phyloP scores from a whole-genome alignment of 1,284 basidiomycete species.

The Ustilago sp. region DNA sequence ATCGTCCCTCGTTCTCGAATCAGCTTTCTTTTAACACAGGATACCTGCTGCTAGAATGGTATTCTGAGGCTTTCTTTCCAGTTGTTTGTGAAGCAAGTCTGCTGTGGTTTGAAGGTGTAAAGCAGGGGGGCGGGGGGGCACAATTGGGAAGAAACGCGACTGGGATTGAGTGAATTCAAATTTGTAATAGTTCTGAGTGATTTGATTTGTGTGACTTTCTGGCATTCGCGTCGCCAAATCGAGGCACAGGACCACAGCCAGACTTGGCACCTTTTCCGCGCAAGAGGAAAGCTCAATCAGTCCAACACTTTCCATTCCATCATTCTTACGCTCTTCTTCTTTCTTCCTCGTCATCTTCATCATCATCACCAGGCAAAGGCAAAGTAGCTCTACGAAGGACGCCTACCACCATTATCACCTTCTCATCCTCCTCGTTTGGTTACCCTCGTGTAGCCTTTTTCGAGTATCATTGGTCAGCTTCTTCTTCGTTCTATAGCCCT shows the following conservation, averaged over 20 bases:
- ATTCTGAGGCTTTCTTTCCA: too few relatives aligned
- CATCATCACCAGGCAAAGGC: not conserved
- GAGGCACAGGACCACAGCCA: not conserved
- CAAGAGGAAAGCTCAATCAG: not conserved
- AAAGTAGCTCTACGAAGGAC: not conserved
- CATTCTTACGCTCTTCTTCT: not conserved
- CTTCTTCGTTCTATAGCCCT: too few relatives aligned
- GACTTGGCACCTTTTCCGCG: not conserved
- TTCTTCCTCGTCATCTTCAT: not conserved
- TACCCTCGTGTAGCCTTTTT: too few relatives aligned
- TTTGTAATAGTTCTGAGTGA: not conserved
- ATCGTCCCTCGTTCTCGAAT: not conserved
- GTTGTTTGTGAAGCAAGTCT: too few relatives aligned
- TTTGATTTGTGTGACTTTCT: not conserved
- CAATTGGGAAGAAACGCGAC: too few relatives aligned
- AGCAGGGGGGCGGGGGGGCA: too few relatives aligned
- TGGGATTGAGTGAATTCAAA: not conserved
- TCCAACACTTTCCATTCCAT: slow-evolving; percentile 4
- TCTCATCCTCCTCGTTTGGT: too few relatives aligned
- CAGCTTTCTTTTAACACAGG: not conserved
- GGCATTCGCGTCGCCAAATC: slow-evolving; percentile 2
- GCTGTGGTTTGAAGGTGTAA: too few relatives aligned
- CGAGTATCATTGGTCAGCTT: too few relatives aligned
- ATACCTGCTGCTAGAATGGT: too few relatives aligned
- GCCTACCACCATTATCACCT: too few relatives aligned